Evolutionary conservation across 371 early-diverging fungal genomes (phyloP).

Genomic region (Rhizopus microsporus): DNA sequence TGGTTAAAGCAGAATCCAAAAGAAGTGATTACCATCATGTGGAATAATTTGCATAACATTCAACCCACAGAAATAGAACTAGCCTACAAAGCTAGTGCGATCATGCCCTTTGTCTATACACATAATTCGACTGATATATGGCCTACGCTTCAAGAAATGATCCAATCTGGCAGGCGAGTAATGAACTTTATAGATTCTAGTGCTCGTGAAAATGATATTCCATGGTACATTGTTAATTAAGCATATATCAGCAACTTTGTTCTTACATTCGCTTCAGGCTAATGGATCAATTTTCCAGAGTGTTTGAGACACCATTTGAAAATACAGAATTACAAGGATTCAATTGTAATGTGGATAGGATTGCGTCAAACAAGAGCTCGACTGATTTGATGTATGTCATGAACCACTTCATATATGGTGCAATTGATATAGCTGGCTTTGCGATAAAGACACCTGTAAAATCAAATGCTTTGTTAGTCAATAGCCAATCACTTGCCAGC

Average conservation of each 20-base stretch:
- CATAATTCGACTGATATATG: constrained; percentile 42
- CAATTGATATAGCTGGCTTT: constrained; percentile 26
- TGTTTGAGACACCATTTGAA: constrained; percentile 60
- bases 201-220: constrained; percentile 46
- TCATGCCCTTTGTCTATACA: constrained; percentile 52
- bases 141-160: constrained; percentile 74
- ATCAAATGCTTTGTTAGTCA: constrained; percentile 38
- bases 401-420: constrained; percentile 58
- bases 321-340: constrained; percentile 32
- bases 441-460: constrained; percentile 38
- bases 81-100: constrained; percentile 52
- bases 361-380: constrained; percentile 19
- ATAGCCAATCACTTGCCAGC: constrained; percentile 27
- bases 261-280: constrained; percentile 32
- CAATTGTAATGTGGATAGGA: constrained; percentile 58
- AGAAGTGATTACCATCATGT: constrained; percentile 73
- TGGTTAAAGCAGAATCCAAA: constrained; percentile 62
- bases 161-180: constrained; percentile 56
- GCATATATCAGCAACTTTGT: background rate
- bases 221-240: constrained; percentile 48
- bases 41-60: constrained; percentile 65
- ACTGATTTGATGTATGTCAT: constrained; percentile 51
- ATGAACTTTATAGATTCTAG: constrained; percentile 68
- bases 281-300: constrained; percentile 48
- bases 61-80: constrained; percentile 38